Percentiles rank a stretch among this genome's conserved stretches.
Evolutionary conservation across 495 filamentous ascomycete genomes (phyloP).

Genomic region (Penicillium pancosmium): DNA sequence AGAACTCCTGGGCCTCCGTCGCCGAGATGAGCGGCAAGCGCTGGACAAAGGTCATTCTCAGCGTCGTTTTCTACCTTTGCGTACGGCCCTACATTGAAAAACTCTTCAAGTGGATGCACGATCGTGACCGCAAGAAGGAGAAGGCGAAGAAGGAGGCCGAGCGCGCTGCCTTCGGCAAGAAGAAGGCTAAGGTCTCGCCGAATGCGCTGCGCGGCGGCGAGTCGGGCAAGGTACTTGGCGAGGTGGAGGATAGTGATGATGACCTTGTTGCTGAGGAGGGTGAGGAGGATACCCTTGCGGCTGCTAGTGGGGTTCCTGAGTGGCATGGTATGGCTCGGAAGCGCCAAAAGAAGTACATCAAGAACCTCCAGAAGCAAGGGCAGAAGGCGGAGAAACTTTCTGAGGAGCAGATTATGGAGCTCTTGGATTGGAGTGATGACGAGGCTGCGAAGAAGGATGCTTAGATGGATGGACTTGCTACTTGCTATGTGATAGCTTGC

Average conservation of each 20-base stretch:
- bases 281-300: constrained; percentile 48
- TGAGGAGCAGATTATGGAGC: constrained; percentile 65
- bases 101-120: constrained; percentile 55
- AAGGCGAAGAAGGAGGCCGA: constrained; percentile 51
- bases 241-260: constrained; percentile 50
- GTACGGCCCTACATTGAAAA: constrained; percentile 66
- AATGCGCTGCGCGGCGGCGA: constrained; percentile 60
- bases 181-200: constrained; percentile 63
- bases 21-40: constrained; percentile 54
- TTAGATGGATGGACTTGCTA: not conserved
- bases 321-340: constrained; percentile 59
- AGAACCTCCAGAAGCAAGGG: constrained; percentile 53
- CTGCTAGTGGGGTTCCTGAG: constrained; percentile 50
- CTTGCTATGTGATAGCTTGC: too few species aligned
- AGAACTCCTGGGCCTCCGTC: constrained; percentile 59
- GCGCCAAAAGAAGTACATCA: constrained; percentile 63
- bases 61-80: constrained; percentile 64
- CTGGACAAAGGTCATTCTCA: constrained; percentile 63
- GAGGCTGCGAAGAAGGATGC: constrained; percentile 36
- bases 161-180: constrained; percentile 37
- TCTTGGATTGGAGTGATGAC: constrained; percentile 60
- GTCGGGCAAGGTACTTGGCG: constrained; percentile 46
- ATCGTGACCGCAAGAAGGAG: constrained; percentile 57
- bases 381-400: constrained; percentile 46
- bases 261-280: constrained; percentile 68